Evolutionary conservation across 2,329 filamentous ascomycete genomes (phyloP).

Genomic region (Dothideomycetidae sp.): DNA sequence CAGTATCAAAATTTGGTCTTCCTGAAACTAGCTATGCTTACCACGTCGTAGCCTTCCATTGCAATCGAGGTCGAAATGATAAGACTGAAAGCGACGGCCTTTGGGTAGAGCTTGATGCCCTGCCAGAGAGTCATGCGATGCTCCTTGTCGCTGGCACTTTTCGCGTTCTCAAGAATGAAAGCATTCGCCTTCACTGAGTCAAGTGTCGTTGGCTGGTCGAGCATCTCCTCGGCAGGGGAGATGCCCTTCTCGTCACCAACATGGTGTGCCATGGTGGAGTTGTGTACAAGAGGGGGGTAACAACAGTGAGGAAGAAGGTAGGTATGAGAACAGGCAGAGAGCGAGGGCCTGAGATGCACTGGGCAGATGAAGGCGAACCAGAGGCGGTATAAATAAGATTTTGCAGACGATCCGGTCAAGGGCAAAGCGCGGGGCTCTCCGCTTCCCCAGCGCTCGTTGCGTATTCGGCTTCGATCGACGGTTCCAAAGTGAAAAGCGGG

Average conservation of each 20-base stretch:
- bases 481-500: too few species aligned
- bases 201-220: slow-evolving; percentile 5
- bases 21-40: too few species aligned
- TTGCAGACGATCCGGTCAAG: too few species aligned
- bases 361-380: too few species aligned
- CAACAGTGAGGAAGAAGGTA: not conserved
- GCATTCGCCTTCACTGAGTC: slow-evolving; percentile 12
- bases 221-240: slow-evolving; percentile 3
- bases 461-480: too few species aligned
- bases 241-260: slow-evolving; percentile 1
- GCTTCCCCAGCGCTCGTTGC: too few species aligned
- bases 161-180: slow-evolving; percentile 27
- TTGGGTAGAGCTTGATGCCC: slow-evolving; percentile 70
- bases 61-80: slow-evolving; percentile 81
- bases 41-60: slow-evolving; percentile 85
- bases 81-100: slow-evolving; percentile 70
- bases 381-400: not conserved
- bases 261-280: slow-evolving; percentile 1
- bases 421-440: too few species aligned
- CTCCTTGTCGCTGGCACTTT: slow-evolving; percentile 34
- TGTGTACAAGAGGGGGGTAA: too few species aligned
- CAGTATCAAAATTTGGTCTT: too few species aligned
- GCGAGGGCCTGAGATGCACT: too few species aligned
- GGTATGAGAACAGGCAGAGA: too few species aligned
- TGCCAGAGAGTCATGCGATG: slow-evolving; percentile 46